phyloP scores from a whole-genome alignment of 2,329 filamentous ascomycete species.

The Hypoxylon sp. region DNA sequence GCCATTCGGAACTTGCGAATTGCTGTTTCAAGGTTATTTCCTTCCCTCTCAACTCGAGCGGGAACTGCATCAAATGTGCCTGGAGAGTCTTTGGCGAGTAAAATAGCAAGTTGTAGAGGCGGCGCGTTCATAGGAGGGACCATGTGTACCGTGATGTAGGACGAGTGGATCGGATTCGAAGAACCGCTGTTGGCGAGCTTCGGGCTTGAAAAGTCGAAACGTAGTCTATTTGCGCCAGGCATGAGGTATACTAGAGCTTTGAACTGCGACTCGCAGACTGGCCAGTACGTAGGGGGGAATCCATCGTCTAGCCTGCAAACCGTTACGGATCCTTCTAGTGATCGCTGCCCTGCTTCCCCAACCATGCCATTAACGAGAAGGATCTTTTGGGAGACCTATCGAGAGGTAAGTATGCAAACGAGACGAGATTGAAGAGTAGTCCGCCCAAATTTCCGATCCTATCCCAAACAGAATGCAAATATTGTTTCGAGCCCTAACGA shows the following conservation, averaged over 20 bases:
- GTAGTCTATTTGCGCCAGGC: slow-evolving; percentile 89
- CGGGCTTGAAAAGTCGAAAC: slow-evolving; percentile 88
- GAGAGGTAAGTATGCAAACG: slow-evolving; percentile 42
- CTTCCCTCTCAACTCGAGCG: slow-evolving; percentile 81
- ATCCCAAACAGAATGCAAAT: not conserved
- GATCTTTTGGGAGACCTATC: slow-evolving; percentile 90
- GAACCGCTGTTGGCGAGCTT: slow-evolving; percentile 80
- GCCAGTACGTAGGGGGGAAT: slow-evolving; percentile 88
- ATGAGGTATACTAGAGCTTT: slow-evolving; percentile 92
- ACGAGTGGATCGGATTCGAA: slow-evolving; percentile 80
- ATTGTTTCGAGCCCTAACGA: slow-evolving; percentile 7
- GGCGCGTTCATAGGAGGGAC: slow-evolving; percentile 83
- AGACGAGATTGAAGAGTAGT: slow-evolving; percentile 42
- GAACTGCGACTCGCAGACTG: slow-evolving; percentile 90
- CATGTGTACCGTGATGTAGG: slow-evolving; percentile 88
- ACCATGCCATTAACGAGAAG: slow-evolving; percentile 86
- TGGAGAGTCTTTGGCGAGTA: slow-evolving; percentile 89
- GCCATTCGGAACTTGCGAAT: slow-evolving; percentile 94
- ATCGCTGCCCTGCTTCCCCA: slow-evolving; percentile 77
- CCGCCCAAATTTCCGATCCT: slow-evolving; percentile 7
- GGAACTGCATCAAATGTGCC: slow-evolving; percentile 88
- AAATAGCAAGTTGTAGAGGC: slow-evolving; percentile 89
- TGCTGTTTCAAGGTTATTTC: slow-evolving; percentile 84
- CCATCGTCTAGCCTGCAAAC: slow-evolving; percentile 86
- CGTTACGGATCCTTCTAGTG: slow-evolving; percentile 83